Base-by-base conservation (phyloP, 1,284 basidiomycete genomes). In the Neotropicomus parvogracilis region DNA sequence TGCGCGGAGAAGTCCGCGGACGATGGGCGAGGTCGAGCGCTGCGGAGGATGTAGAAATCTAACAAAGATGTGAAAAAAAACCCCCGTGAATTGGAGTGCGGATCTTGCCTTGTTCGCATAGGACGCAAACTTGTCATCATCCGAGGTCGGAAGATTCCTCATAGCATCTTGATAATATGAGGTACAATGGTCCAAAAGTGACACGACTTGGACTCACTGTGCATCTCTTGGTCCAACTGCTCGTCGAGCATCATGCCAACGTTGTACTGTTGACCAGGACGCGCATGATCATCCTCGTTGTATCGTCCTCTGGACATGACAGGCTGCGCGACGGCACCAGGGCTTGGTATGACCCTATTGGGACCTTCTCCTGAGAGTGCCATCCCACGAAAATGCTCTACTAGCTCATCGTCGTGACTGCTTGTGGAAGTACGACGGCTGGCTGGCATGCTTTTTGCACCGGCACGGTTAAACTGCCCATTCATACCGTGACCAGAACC, bases 21-120 rank as follows among this genome's bases (percentile, higher is more conserved):
- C 92, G 77, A 33, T 93, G 88, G 8, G 95, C 95, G 34, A 97
- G 79, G 67, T 97, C 95, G 57, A 97, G 73, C 28, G 94, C 94
- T 21, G 91, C 92, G 17, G 93, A 95, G 10, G 91, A 87, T n/a
- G 88, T 83, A 0, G 91, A 91, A 43, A 94, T 77, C 81, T 91
- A 29, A 47, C 31, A 26, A 48, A 35, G 29, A 7, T 3, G 7
- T 50, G 29, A 48, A 49, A 50, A 45, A 49, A 9, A 19, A 14
- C 20, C 20, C 33, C n/a, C 36, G n/a, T 36, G 13, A 20, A 24
- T n/a, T 39, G 5, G 17, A 49, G 34, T 13, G 41, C 10, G 26
- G 68, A 44, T 21, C 74, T 52, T 63, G 89, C 90, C 78, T 89
- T 88, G 64, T 74, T 79, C 16, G 75, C 67, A 59, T 81, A 85